A percentile compares a stretch with the other conserved stretches of the same genome.
phyloP scores from a whole-genome alignment of 1,139 yeast genomes.

The Keqinozyma sinolaborantium region DNA sequence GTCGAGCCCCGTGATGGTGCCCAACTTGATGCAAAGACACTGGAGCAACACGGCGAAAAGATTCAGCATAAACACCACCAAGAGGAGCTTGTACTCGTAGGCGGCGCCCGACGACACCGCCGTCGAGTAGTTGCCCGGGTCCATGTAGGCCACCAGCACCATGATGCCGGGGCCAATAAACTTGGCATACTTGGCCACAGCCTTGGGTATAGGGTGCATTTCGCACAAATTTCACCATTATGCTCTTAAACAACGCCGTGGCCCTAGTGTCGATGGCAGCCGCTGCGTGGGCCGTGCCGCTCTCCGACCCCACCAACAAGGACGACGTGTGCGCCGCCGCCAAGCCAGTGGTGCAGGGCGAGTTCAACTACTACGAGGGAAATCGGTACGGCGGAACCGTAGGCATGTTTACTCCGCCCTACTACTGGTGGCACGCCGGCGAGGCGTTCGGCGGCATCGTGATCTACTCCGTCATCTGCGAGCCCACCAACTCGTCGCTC shows the following conservation, averaged over 20 bases:
- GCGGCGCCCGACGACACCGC: conserved; percentile 79
- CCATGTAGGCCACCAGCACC: conserved; percentile 77
- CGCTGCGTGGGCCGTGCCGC: conserved; percentile 7
- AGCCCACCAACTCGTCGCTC: conserved; percentile 38
- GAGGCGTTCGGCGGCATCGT: conserved; percentile 63
- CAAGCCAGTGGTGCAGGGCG: conserved; percentile 42
- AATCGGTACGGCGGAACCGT: conserved; percentile 50
- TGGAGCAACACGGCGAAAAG: conserved; percentile 71
- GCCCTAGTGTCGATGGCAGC: not conserved
- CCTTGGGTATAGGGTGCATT: too few relatives aligned
- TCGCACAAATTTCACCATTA: too few relatives aligned
- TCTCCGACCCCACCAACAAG: conserved; percentile 17
- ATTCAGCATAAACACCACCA: conserved; percentile 62
- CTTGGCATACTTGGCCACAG: conserved; percentile 50
- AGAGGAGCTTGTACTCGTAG: conserved; percentile 61
- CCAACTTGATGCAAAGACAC: conserved; percentile 67
- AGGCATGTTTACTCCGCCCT: conserved; percentile 57
- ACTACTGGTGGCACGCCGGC: conserved; percentile 76
- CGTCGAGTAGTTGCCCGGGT: conserved; percentile 79
- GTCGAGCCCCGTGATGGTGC: conserved; percentile 76
- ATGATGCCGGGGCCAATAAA: conserved; percentile 80
- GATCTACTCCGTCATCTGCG: conserved; percentile 51
- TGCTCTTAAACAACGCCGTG: not conserved
- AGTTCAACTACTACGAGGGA: conserved; percentile 59
- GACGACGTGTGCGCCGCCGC: conserved; percentile 52